Conservation (phyloP, 108 stramenopile genomes). For the Nitzschia putrida region DNA sequence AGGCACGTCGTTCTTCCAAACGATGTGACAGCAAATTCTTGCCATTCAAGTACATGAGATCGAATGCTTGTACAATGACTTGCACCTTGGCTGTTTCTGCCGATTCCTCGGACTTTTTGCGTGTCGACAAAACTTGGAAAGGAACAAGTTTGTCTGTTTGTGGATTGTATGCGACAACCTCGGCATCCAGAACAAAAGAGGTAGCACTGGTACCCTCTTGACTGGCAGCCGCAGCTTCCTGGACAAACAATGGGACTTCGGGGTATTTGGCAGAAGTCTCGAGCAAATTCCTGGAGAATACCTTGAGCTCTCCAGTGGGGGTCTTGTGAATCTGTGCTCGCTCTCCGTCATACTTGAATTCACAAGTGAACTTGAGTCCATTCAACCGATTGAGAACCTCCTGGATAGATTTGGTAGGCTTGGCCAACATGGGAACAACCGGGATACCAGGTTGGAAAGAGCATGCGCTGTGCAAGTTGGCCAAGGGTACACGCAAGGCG, state of each 20-base stretch:
- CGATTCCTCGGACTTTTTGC: conserved; percentile 83
- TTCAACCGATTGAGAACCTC: conserved; percentile 94
- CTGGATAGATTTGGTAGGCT: conserved; percentile 92
- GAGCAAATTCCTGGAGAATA: conserved; percentile 93
- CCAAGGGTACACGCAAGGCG: conserved; percentile 73
- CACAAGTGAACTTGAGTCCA: conserved; percentile 93
- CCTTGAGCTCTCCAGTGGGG: conserved; percentile 77
- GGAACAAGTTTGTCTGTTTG: conserved; percentile 82
- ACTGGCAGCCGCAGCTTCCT: conserved; percentile 52
- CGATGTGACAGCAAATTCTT: conserved; percentile 79
- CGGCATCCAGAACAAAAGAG: conserved; percentile 96
- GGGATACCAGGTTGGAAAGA: conserved; percentile 92
- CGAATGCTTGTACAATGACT: conserved; percentile 98
- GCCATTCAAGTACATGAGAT: conserved; percentile 98
- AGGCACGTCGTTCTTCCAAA: conserved; percentile 79
- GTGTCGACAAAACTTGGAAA: conserved; percentile 83
- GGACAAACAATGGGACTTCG: conserved; percentile 89
- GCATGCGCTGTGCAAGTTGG: conserved; percentile 76
- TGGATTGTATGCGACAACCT: conserved; percentile 95
- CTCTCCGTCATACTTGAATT: conserved; percentile 99
- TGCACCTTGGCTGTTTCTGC: conserved; percentile 90
- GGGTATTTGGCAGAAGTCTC: conserved; percentile 96
- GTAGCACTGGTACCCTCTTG: conserved; percentile 34
- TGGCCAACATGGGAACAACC: conserved; percentile 98
- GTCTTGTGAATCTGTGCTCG: conserved; percentile 96